Evolutionary conservation across 495 filamentous ascomycete genomes (phyloP).

Genomic region (Penicillium lividum): DNA sequence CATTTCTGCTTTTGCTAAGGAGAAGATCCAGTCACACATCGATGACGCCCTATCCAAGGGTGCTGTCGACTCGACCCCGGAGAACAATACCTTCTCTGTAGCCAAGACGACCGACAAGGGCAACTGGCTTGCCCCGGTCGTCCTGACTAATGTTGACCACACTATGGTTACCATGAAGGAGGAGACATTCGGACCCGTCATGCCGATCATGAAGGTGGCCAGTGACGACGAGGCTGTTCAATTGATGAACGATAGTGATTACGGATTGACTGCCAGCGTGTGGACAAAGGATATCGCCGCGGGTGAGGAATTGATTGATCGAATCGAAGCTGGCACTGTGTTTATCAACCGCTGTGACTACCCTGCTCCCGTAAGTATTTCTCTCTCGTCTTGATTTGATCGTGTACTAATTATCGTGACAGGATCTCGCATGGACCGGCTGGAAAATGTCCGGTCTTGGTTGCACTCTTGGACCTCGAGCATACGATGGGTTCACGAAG

Average conservation of each 20-base stretch:
- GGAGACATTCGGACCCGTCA: conserved; percentile 94
- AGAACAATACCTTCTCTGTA: conserved; percentile 66
- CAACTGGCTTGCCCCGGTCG: conserved; percentile 83
- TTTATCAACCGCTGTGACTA: conserved; percentile 96
- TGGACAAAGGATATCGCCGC: conserved; percentile 88
- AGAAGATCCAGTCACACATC: conserved; percentile 78
- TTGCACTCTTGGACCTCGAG: conserved; percentile 82
- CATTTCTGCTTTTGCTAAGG: conserved; percentile 67
- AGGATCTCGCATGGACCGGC: conserved; percentile 97
- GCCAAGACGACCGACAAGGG: conserved; percentile 64
- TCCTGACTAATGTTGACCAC: conserved; percentile 81
- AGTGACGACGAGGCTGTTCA: conserved; percentile 77
- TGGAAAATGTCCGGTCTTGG: conserved; percentile 97
- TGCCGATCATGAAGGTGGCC: conserved; percentile 90
- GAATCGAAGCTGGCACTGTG: conserved; percentile 90
- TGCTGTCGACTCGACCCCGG: conserved; percentile 78
- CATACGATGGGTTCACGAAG: conserved; percentile 93
- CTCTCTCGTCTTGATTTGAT: conserved; percentile 3
- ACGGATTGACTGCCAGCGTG: conserved; percentile 93
- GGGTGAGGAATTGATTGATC: conserved; percentile 76
- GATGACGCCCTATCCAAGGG: conserved; percentile 83
- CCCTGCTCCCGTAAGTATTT: conserved; percentile 76
- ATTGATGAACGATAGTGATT: conserved; percentile 94
- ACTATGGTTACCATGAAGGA: conserved; percentile 89
- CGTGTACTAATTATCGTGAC: conserved; percentile 25